These are phyloP conservation scores for Urostyla sp. DNA, from an alignment of 73 alveolate species.

Conservation along the genomic window DNA sequence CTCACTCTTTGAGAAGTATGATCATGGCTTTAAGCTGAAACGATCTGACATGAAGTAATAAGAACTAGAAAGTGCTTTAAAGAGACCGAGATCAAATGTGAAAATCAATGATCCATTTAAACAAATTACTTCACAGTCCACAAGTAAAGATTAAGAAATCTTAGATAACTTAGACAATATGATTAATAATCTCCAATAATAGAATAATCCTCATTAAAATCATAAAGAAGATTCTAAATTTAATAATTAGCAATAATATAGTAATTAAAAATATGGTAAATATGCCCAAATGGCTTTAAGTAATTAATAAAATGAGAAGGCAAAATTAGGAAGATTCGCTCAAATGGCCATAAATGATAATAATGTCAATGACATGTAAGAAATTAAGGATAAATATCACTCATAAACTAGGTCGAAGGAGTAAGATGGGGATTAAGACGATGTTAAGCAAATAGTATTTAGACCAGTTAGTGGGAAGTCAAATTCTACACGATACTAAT, in stretches of 20 bases:
- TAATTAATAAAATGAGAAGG: neutral
- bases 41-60: neutral
- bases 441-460: neutral
- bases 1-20: slow-evolving; percentile 15
- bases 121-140: neutral
- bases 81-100: neutral
- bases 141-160: slow-evolving; percentile 30
- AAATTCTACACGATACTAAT: slow-evolving; percentile 15
- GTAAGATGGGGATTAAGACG: neutral
- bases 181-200: slow-evolving; percentile 28
- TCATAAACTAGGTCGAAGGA: neutral
- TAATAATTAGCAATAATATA: neutral
- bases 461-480: slow-evolving; percentile 46
- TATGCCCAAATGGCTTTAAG: slow-evolving; percentile 27
- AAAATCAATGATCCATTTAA: slow-evolving; percentile 10
- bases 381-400: neutral
- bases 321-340: slow-evolving; percentile 10
- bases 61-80: neutral
- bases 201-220: slow-evolving; percentile 3
- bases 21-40: neutral
- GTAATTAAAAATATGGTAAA: slow-evolving; percentile 5
- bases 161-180: slow-evolving; percentile 21
- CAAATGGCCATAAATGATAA: slow-evolving; percentile 3
- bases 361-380: neutral
- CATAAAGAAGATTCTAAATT: neutral